Evolutionary conservation across 2,329 filamentous ascomycete species (phyloP).

Genomic region (Phaeomoniella chlamydospora): DNA sequence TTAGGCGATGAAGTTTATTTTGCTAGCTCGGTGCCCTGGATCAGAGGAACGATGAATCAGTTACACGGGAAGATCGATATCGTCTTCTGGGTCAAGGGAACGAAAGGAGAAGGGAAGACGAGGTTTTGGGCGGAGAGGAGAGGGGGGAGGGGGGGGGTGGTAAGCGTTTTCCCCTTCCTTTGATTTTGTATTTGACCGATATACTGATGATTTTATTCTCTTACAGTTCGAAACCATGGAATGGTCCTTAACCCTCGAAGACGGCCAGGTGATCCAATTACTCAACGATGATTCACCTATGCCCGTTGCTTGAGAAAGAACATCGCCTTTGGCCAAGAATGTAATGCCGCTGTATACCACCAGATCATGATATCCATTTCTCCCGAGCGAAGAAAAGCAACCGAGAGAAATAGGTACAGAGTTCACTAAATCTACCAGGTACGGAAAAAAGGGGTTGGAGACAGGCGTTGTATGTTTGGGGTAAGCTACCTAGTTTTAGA

Average conservation of each 20-base stretch:
- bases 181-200: conserved; percentile 2
- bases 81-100: conserved; percentile 72
- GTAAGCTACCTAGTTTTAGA: no score
- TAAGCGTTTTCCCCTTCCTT: conserved; percentile 12
- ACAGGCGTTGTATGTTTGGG: no score
- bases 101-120: conserved; percentile 55
- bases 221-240: conserved; percentile 68
- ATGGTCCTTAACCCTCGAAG: conserved; percentile 67
- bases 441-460: no score
- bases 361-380: no score
- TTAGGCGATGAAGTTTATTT: conserved; percentile 85
- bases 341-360: no score
- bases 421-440: no score
- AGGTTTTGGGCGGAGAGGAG: conserved; percentile 55
- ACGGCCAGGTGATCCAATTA: conserved; percentile 57
- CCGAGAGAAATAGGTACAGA: no score
- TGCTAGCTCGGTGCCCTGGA: conserved; percentile 65
- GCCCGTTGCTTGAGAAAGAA: not conserved
- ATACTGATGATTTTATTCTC: conserved; percentile 5
- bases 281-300: conserved; percentile 32
- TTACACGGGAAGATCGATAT: conserved; percentile 84
- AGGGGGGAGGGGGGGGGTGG: conserved; percentile 48
- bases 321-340: no score
- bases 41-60: conserved; percentile 80
- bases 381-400: no score